A percentile compares a stretch with the other conserved stretches of the same genome.
phyloP scores from a whole-genome alignment of 1,284 basidiomycete genomes.

The Ustilago nuda region DNA sequence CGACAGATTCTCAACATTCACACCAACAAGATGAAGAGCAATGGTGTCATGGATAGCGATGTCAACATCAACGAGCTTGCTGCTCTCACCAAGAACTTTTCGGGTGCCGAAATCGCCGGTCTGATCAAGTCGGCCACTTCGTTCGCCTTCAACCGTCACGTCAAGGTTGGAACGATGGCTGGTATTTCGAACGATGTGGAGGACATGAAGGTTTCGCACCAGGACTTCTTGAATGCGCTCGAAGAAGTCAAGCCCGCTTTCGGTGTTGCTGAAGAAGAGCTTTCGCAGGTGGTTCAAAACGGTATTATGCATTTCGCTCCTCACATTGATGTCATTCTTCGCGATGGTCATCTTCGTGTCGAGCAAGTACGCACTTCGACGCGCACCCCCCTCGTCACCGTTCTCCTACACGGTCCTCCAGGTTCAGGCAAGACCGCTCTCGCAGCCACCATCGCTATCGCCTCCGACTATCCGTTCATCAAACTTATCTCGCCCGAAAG shows the following conservation, averaged over 20 bases:
- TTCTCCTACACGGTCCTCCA: slow-evolving; percentile 86
- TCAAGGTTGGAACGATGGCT: slow-evolving; percentile 96
- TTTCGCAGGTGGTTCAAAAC: slow-evolving; percentile 92
- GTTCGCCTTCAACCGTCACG: slow-evolving; percentile 97
- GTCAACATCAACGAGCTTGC: slow-evolving; percentile 90
- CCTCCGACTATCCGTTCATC: slow-evolving; percentile 95
- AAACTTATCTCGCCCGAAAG: slow-evolving; percentile 95
- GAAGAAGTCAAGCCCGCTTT: slow-evolving; percentile 97
- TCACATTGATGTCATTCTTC: slow-evolving; percentile 80
- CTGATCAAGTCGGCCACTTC: slow-evolving; percentile 97
- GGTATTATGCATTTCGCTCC: slow-evolving; percentile 92
- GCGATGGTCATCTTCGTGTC: slow-evolving; percentile 90
- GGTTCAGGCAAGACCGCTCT: slow-evolving; percentile 95
- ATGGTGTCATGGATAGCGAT: slow-evolving; percentile 88
- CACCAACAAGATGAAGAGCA: slow-evolving; percentile 91
- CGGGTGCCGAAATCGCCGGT: slow-evolving; percentile 94
- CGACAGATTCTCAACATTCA: slow-evolving; percentile 95
- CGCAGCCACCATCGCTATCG: slow-evolving; percentile 92
- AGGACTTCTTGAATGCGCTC: slow-evolving; percentile 90
- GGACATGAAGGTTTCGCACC: slow-evolving; percentile 86
- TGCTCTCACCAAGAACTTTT: slow-evolving; percentile 92
- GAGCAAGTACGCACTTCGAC: slow-evolving; percentile 93
- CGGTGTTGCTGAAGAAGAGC: slow-evolving; percentile 96
- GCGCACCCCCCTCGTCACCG: slow-evolving; percentile 90
- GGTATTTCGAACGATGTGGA: slow-evolving; percentile 96